Base-by-base conservation (phyloP, 495 filamentous ascomycete genomes). In the Sabuloglossum arenarium region DNA sequence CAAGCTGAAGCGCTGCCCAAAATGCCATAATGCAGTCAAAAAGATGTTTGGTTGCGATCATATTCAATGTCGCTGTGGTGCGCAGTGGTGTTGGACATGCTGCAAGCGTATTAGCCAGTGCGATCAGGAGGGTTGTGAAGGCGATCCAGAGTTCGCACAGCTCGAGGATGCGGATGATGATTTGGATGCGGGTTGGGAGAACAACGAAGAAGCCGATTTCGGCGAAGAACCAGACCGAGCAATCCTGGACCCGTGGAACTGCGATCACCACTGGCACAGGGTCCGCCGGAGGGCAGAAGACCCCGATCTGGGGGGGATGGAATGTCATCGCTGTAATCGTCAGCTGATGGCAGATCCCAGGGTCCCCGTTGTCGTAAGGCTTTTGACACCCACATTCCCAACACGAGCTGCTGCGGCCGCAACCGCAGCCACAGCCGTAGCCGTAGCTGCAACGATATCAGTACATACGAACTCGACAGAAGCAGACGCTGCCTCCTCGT, bases 11-110 rank as follows among this genome's bases (percentile, higher is more conserved):
- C 54, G 59, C 10, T 67, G 65, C 47, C 65, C 65, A 1, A 61
- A 63, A 21, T 67, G 65, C 58, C 53, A 56, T n/a, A 61, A 62
- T 51, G 65, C 62, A 12, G 60, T 67, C 24, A 59, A 59, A 58
- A 60, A 63, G 53, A 67, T 67, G 65, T 64, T 56, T 21, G 65
- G 65, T 16, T 67, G 65, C 54, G 56, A 54, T 37, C 65, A 67
- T 45, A 67, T 67, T 55, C 53, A 63, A 34, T 66, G 64, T 46
- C 55, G 58, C 11, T 68, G 66, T 43, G 66, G 66, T 25, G 66
- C 62, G 9, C 62, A 68, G 28, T 68, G 58, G 57, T 68, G 66
- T 54, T 68, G 63, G 59, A 14, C 34, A 37, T 57, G 60, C 19
- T 68, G 66, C 50, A 54, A 53, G 50, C 45, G 39, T 5, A 62